Conservation (phyloP, 805 yeast species). For the Priceomyces medius region DNA sequence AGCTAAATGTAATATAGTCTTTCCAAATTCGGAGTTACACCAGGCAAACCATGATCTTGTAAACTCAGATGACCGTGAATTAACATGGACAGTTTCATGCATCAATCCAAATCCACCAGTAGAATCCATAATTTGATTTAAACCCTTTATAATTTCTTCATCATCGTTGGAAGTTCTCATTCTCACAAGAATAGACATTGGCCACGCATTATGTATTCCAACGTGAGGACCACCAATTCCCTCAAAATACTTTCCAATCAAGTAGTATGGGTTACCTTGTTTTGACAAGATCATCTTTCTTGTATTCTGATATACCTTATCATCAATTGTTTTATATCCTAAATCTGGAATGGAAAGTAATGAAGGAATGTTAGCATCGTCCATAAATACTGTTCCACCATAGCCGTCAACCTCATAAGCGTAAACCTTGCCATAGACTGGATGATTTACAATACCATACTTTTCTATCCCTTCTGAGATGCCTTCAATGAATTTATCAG, state of each 20-base stretch:
- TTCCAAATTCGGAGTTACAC: conserved; percentile 91
- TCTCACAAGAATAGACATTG: conserved; percentile 75
- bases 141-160: conserved; percentile 54
- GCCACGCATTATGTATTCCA: conserved; percentile 83
- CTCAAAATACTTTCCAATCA: conserved; percentile 58
- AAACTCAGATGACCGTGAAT: conserved; percentile 48
- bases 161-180: conserved; percentile 77
- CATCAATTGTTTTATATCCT: conserved; percentile 54
- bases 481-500: conserved; percentile 36
- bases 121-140: conserved; percentile 52
- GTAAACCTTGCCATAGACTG: conserved; percentile 68
- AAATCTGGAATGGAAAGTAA: conserved; percentile 75
- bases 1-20: conserved; percentile 77
- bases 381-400: conserved; percentile 74
- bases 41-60: conserved; percentile 93
- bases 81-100: conserved; percentile 79
- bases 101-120: conserved; percentile 78
- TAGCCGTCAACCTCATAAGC: conserved; percentile 91
- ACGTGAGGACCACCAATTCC: conserved; percentile 94
- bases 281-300: conserved; percentile 69
- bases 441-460: conserved; percentile 67
- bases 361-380: conserved; percentile 89
- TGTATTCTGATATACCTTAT: conserved; percentile 72
- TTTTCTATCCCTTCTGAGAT: conserved; percentile 58
- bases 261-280: conserved; percentile 75